A percentile compares a stretch with the other conserved stretches of the same genome.
These are phyloP conservation scores for Primulina tabacum DNA, from an alignment of 257 asterid genomes.

Conservation along the genomic window DNA sequence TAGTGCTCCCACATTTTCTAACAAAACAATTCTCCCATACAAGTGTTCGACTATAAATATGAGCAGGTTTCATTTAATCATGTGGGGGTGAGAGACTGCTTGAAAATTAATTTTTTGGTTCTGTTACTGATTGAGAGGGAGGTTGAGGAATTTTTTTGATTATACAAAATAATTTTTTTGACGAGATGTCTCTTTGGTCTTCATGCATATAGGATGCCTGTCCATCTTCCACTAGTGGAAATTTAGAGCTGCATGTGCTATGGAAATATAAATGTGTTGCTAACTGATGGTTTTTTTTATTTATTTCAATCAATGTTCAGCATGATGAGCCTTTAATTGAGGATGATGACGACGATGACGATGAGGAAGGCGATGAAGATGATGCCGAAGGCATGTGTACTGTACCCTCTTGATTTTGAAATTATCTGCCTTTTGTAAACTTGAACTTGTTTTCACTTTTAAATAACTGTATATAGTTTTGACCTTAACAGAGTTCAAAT, in stretches of 20 bases:
- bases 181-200: background rate
- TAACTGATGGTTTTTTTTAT: background rate
- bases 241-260: background rate
- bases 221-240: background rate
- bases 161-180: too few relatives aligned
- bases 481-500: too few relatives aligned
- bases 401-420: background rate
- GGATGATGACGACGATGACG: conserved; percentile 51
- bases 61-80: too few relatives aligned
- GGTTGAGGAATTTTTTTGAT: too few relatives aligned
- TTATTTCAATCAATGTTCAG: conserved; percentile 27
- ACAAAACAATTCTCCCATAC: background rate
- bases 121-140: too few relatives aligned
- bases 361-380: conserved; percentile 61
- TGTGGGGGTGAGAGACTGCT: too few relatives aligned
- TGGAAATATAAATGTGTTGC: background rate
- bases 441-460: background rate
- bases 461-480: too few relatives aligned
- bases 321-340: conserved; percentile 53
- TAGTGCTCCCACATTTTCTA: background rate
- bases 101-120: too few relatives aligned
- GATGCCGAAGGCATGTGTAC: conserved; percentile 48
- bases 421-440: background rate
- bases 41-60: too few relatives aligned
- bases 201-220: background rate